Conservation (phyloP, 208 protist species). For the Acanthamoeba royreba region DNA sequence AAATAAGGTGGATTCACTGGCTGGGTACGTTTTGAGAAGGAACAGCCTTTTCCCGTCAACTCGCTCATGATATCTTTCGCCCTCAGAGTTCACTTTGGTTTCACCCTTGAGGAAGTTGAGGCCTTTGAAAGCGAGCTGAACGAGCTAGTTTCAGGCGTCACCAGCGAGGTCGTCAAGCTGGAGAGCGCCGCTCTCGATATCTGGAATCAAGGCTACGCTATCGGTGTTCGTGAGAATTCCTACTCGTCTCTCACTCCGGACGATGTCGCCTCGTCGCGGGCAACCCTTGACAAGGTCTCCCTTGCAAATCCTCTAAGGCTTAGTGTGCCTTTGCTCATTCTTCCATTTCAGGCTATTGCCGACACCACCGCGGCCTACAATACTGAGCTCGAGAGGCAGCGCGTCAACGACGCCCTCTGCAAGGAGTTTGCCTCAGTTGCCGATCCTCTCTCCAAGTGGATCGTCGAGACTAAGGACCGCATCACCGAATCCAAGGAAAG, state of each 20-base stretch:
- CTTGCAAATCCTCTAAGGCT: no score
- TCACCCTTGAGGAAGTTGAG: background rate
- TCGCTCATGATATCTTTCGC: no score
- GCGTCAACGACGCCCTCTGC: constrained; percentile 46
- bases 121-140: background rate
- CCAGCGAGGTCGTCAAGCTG: background rate
- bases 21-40: background rate
- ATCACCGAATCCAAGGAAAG: constrained; percentile 6
- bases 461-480: constrained; percentile 7
- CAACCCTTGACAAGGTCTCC: background rate
- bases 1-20: constrained; percentile 17
- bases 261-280: background rate
- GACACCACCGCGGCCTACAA: background rate
- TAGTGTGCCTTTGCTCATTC: no score
- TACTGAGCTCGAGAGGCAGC: constrained; percentile 34
- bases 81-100: background rate
- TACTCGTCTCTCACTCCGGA: background rate
- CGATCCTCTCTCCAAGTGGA: constrained; percentile 20
- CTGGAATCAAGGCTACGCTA: background rate
- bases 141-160: background rate
- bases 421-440: constrained; percentile 30
- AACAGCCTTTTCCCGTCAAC: no score
- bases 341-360: background rate
- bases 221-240: background rate
- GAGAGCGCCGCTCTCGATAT: background rate